A percentile compares a stretch with the other conserved stretches of the same genome.
These are phyloP conservation scores for Pseudogymnoascus destructans DNA, from an alignment of 2,329 filamentous ascomycete species.

Conservation along the genomic window DNA sequence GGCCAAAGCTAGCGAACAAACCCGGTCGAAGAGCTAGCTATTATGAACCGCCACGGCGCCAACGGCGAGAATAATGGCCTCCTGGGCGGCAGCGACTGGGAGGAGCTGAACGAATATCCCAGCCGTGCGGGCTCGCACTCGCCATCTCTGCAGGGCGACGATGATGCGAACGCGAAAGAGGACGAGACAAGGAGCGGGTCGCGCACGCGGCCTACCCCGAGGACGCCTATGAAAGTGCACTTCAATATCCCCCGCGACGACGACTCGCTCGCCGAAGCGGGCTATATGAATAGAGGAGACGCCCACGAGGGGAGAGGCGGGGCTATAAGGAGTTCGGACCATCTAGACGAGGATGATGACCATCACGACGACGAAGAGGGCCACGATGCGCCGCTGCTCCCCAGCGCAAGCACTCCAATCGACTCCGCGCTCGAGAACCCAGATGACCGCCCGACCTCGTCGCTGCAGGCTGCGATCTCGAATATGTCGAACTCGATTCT, in stretches of 20 bases:
- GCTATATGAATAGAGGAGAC: not conserved
- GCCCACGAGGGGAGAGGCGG: not conserved
- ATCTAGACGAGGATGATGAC: not conserved
- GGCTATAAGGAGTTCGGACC: not conserved
- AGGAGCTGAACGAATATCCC: not conserved
- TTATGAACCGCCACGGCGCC: not conserved
- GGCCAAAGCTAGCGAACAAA: not conserved
- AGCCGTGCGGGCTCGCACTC: not conserved
- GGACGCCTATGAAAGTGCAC: conserved; percentile 55
- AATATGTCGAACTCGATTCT: conserved; percentile 99
- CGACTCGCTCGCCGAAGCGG: conserved; percentile 69
- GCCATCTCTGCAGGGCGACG: not conserved
- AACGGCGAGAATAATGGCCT: conserved; percentile 2
- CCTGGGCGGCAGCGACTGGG: not conserved
- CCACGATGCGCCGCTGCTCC: conserved; percentile 19
- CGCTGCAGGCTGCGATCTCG: conserved; percentile 84
- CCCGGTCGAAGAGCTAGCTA: not conserved
- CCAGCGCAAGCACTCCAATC: not conserved
- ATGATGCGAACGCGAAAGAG: not conserved
- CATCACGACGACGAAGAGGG: conserved; percentile 24
- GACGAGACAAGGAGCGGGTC: not conserved
- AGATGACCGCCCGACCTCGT: conserved; percentile 58
- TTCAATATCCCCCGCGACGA: conserved; percentile 89
- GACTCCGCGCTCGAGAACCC: conserved; percentile 38
- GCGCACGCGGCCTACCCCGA: conserved; percentile 19